Evolutionary conservation across 2,329 filamentous ascomycete species (phyloP), one percentile per base, ranked within the genome.

Genomic region (Penicillium sp.): DNA sequence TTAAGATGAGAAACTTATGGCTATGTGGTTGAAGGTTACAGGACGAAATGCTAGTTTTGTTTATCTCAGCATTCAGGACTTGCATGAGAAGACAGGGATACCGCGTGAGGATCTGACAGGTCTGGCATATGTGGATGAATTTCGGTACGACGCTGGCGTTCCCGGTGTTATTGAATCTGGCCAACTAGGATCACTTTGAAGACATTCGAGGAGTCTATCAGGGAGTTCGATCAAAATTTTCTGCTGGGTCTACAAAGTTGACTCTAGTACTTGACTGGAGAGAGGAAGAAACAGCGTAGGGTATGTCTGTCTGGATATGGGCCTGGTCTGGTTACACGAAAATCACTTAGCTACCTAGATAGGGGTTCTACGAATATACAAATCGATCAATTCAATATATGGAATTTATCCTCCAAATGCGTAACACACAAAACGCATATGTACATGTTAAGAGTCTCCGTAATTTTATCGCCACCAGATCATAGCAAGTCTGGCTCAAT

Each of bases 401-500:
- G 21, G 35, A 51, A 51, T 50, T 26, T 51, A 51, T 50, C 4
- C 12, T 51, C 4, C 12, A 51, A 51, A 42, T 42, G 20, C 6
- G 20, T 11, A 38, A 35, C 48, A 28, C 35, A 11, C 33, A n/a
- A 51, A 23, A 51, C 33, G 42, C 48, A 51, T 6, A 51, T 51
- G 48, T 40, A 52, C 49, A 52, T 52, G 21, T 42, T 47, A 26
- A 47, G 26, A 21, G 43, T 40, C n/a, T 55, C 33, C 33, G 9
- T 49, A 43, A 43, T 49, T 49, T 23, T 30, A 30, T 49, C 42
- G 40, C 21, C 23, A n/a, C 23, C 38, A 28, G 50, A 52, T 49
- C 46, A 55, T 42, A 55, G 52, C 54, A 56, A 56, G 20, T 51
- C 54, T 43, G 54, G 54, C 47, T 56, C 54, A 51, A 56, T 51